These are phyloP conservation scores for Alternaria atra DNA, from an alignment of 2,329 filamentous ascomycete species.

Conservation along the genomic window DNA sequence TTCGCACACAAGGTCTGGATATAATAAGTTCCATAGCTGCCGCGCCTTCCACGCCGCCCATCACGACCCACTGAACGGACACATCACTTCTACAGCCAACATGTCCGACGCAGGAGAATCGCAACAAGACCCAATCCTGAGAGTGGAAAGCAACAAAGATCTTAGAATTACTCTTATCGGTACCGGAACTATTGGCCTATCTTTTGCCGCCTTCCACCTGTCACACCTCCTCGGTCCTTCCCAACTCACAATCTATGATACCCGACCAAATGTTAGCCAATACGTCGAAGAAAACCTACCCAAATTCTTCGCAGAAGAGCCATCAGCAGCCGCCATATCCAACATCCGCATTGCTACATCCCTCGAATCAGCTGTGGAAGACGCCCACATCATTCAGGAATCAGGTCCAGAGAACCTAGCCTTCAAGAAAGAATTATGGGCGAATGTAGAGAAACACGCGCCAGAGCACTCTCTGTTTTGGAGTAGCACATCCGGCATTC, in stretches of 20 bases:
- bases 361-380: slow-evolving; percentile 55
- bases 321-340: slow-evolving; percentile 26
- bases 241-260: slow-evolving; percentile 61
- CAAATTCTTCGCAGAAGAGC: slow-evolving; percentile 48
- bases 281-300: slow-evolving; percentile 58
- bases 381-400: slow-evolving; percentile 66
- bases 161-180: slow-evolving; percentile 54
- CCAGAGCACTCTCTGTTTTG: slow-evolving; percentile 60
- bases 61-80: neutral
- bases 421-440: slow-evolving; percentile 64
- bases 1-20: neutral
- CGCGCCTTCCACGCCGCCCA: neutral
- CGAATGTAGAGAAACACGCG: slow-evolving; percentile 59
- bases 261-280: slow-evolving; percentile 56
- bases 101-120: slow-evolving; percentile 15
- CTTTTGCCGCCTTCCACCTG: slow-evolving; percentile 65
- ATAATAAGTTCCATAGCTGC: neutral
- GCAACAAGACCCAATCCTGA: neutral
- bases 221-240: slow-evolving; percentile 51
- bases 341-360: slow-evolving; percentile 47
- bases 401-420: slow-evolving; percentile 64
- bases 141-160: slow-evolving; percentile 12
- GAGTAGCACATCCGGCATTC: slow-evolving; percentile 67
- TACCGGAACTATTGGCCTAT: slow-evolving; percentile 63
- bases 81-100: slow-evolving; percentile 3